Evolutionary conservation across 2,329 filamentous ascomycete species (phyloP), one percentile per base, ranked within the genome.

Genomic region (Camillea tinctor): DNA sequence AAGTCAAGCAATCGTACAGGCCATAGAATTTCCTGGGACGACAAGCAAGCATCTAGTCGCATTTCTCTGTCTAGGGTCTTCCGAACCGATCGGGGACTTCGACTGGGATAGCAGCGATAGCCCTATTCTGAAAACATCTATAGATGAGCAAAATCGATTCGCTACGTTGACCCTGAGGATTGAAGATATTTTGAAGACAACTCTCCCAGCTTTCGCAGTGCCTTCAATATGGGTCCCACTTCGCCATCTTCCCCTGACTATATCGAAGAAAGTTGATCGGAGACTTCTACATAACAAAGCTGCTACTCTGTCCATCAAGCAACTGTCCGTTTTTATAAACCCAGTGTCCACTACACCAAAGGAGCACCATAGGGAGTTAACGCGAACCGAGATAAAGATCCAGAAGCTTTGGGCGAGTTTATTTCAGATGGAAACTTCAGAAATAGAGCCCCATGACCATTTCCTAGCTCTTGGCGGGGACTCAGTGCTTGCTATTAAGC

Each of bases 381-480:
- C 54, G 9, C 40, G 51, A 11, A 56, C 19, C 6, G 57, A 59
- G 20, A 20, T 20, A 4, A 50, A 54, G 40, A 49, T 60, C n/a
- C 54, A 36, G 26, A 19, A 51, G 15, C 23, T 60, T 3, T 60
- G 58, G 54, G 54, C 58, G 2, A 11, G 56, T 36, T 30, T 60
- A 8, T 50, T 60, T 17, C 23, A 50, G 26, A 19, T 56, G 15
- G 23, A 30, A 7, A 44, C 4, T 36, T 53, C 24, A 48, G 21
- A 44, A n/a, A 53, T 44, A n/a, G 50, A 15, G 17, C 30, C 53
- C 3, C 23, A 53, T 30, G 57, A 59, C 24, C 19, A 59, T 24
- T 59, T 59, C 21, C 24, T 59, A 9, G 30, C 52, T 21, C 49
- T 59, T 17, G 57, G 57, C 20, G 57, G 57, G 4, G 57, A 59